These are phyloP conservation scores for Apiospora saccharicola DNA, from an alignment of 2,329 filamentous ascomycete species.

Conservation along the genomic window DNA sequence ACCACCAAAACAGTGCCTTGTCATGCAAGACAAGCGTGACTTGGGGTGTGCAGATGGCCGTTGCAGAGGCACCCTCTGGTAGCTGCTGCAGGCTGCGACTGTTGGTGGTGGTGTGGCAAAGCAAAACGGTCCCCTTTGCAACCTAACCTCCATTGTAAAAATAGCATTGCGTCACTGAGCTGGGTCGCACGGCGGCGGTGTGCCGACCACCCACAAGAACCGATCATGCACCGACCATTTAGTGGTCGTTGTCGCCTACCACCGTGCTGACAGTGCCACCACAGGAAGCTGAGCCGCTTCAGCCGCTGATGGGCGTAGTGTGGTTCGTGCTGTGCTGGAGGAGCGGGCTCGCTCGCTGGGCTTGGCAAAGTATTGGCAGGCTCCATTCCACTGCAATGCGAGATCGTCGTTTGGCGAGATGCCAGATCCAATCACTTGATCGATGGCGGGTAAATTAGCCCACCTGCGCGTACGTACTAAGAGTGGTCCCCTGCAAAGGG, in stretches of 20 bases:
- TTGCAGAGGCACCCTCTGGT: background rate
- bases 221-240: constrained; percentile 7
- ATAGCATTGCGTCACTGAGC: constrained; percentile 8
- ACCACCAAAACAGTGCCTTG: background rate
- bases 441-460: constrained; percentile 21
- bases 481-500: background rate
- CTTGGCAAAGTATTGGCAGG: constrained; percentile 3
- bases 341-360: background rate
- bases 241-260: constrained; percentile 5
- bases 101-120: constrained; percentile 7
- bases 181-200: constrained; percentile 15
- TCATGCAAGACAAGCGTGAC: background rate
- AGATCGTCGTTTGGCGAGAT: constrained; percentile 13
- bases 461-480: constrained; percentile 1
- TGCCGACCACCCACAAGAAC: constrained; percentile 10
- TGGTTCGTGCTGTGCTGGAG: too few species aligned
- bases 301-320: constrained; percentile 1
- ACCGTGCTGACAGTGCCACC: background rate
- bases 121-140: background rate
- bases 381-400: constrained; percentile 5
- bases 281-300: constrained; percentile 17
- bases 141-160: constrained; percentile 1
- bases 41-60: background rate
- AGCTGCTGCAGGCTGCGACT: background rate
- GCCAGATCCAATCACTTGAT: constrained; percentile 16